phyloP scores from a whole-genome alignment of 495 filamentous ascomycete genomes.

The Podospora pseudoanserina region DNA sequence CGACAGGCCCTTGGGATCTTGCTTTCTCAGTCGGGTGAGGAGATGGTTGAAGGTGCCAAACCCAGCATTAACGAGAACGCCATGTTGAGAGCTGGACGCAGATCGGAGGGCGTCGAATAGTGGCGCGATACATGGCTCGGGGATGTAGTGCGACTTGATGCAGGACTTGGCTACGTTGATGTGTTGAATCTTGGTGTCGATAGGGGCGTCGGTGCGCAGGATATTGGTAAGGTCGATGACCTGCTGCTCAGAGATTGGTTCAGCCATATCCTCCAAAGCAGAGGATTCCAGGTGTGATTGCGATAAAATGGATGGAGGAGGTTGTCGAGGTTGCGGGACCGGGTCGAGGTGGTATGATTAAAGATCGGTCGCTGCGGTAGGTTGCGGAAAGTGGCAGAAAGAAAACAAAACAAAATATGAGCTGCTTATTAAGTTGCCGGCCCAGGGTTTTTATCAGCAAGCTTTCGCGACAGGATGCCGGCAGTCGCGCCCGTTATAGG shows the following conservation, averaged over 20 bases:
- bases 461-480: neutral
- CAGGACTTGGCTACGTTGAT: slow-evolving; percentile 72
- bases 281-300: slow-evolving; percentile 22
- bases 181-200: slow-evolving; percentile 67
- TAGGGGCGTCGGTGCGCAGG: slow-evolving; percentile 64
- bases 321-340: neutral
- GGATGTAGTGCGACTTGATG: slow-evolving; percentile 85
- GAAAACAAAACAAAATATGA: slow-evolving; percentile 25
- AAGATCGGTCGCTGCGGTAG: slow-evolving; percentile 4
- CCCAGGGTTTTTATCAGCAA: neutral
- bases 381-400: slow-evolving; percentile 24
- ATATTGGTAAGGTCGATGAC: slow-evolving; percentile 61
- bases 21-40: slow-evolving; percentile 74
- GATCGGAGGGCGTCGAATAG: slow-evolving; percentile 71
- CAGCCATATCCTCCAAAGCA: slow-evolving; percentile 41
- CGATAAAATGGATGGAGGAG: slow-evolving; percentile 25
- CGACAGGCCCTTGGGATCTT: slow-evolving; percentile 68
- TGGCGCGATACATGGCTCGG: slow-evolving; percentile 62
- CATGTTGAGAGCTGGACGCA: slow-evolving; percentile 67
- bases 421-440: neutral
- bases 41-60: slow-evolving; percentile 85
- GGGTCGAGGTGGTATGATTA: neutral
- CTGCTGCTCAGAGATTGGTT: slow-evolving; percentile 59
- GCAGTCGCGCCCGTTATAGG: neutral
- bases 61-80: slow-evolving; percentile 63